Base-by-base conservation (phyloP, 2,329 filamentous ascomycete species). In the Diaporthe caulivora region DNA sequence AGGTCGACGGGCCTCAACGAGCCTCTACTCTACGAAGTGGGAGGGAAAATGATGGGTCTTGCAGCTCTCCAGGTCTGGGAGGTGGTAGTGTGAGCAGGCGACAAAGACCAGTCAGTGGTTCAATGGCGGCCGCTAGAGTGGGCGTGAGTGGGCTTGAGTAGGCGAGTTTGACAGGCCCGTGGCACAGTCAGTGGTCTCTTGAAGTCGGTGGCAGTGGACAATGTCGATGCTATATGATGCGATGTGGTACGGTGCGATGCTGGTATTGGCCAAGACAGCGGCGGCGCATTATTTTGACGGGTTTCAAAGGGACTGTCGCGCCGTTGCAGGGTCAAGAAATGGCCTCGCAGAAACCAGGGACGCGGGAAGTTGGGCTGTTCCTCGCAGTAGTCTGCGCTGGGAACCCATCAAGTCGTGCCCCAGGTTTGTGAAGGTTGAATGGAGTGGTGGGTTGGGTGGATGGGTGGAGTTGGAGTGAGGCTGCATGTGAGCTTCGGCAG, bases 11-110 rank as follows among this genome's bases (percentile, higher is more conserved):
- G 54, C 71, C 58, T 73, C 71, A 65, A 65, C 31, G 58, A 49
- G 67, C 71, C 72, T 71, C 71, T 75, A 75, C 74, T 71, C 74
- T 75, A 75, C 74, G 71, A 44, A 57, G 64, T 37, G 53, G 37
- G 21, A 26, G 60, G 58, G 29, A 54, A 55, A 31, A 49, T 54
- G 8, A n/a, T n/a, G 55, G 37, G 37, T 17, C 11, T 62, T 47
- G 40, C 51, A 51, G 53, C 64, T 49, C n/a, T 42, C 37, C 44
- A 62, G 40, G 58, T 44, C 31, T 44, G 17, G 57, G 60, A 68
- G n/a, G 58, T 55, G 37, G 47, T 44, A 34, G 64, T 11, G 44
- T 49, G 24, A 17, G 54, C 34, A 53, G 42, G 13, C 47, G 71
- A 58, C 24, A 44, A 57, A 29, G 21, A 15, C 62, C 62, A 51